phyloP scores from a whole-genome alignment of 2,329 filamentous ascomycete species.

The Aaosphaeria arxii region DNA sequence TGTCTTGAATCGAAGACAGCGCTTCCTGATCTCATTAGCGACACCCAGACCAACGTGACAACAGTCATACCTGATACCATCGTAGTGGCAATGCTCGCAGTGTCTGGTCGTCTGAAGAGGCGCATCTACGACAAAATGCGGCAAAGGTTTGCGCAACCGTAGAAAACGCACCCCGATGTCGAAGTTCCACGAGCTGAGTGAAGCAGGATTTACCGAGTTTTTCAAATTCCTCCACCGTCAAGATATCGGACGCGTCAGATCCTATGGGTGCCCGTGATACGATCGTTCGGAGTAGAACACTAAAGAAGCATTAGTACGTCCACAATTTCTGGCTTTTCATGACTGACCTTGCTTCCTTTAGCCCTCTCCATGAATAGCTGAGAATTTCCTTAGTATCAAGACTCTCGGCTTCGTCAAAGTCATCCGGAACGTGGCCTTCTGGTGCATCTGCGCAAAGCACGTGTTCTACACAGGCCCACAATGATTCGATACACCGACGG shows the following conservation, averaged over 20 bases:
- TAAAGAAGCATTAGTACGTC: slow-evolving; percentile 30
- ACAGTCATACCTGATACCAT: slow-evolving; percentile 62
- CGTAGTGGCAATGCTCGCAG: slow-evolving; percentile 50
- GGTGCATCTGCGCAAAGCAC: slow-evolving; percentile 92
- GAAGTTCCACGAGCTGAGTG: slow-evolving; percentile 73
- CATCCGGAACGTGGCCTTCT: slow-evolving; percentile 79
- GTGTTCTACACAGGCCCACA: slow-evolving; percentile 74
- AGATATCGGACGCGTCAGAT: slow-evolving; percentile 11
- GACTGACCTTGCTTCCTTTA: slow-evolving; percentile 86
- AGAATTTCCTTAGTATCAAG: slow-evolving; percentile 83
- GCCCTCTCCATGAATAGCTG: slow-evolving; percentile 90
- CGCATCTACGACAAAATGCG: slow-evolving; percentile 68
- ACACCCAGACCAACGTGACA: neutral
- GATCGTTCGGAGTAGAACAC: slow-evolving; percentile 62
- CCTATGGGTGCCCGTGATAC: slow-evolving; percentile 38
- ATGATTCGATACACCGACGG: slow-evolving; percentile 58
- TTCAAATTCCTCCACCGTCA: slow-evolving; percentile 53
- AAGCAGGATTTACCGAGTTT: slow-evolving; percentile 73
- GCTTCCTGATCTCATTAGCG: slow-evolving; percentile 50
- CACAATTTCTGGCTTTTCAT: slow-evolving; percentile 7
- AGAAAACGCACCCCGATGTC: slow-evolving; percentile 90
- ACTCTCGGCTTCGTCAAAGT: slow-evolving; percentile 68
- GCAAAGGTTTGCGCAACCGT: slow-evolving; percentile 88
- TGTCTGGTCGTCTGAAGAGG: slow-evolving; percentile 51
- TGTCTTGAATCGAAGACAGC: slow-evolving; percentile 67